Conservation (phyloP, 2,329 filamentous ascomycete species). For the Aspergillus texensis region DNA sequence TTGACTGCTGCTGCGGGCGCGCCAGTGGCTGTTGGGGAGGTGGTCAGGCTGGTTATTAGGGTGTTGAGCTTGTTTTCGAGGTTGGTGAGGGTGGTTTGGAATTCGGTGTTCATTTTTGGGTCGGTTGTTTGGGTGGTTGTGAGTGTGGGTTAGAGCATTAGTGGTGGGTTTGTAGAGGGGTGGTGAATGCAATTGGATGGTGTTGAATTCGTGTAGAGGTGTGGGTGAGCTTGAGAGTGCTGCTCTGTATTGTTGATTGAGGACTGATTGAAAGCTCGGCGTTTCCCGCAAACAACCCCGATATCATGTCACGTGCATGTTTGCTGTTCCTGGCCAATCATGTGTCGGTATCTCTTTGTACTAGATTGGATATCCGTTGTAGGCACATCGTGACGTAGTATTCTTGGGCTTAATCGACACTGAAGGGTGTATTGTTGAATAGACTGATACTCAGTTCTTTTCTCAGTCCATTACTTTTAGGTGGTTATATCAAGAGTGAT, state of each 20-base stretch:
- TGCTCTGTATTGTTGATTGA: background rate
- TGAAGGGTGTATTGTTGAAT: background rate
- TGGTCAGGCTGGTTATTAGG: constrained; percentile 45
- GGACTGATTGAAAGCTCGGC: background rate
- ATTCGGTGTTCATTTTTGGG: constrained; percentile 42
- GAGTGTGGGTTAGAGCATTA: background rate
- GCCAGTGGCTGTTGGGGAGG: constrained; percentile 46
- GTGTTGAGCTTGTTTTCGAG: constrained; percentile 48
- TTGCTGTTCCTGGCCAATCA: background rate
- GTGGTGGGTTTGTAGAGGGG: background rate
- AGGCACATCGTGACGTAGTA: too few species aligned
- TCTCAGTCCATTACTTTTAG: background rate
- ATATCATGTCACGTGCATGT: background rate
- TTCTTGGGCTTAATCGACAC: background rate
- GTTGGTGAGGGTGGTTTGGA: constrained; percentile 42
- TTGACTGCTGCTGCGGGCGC: constrained; percentile 45
- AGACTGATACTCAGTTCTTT: background rate
- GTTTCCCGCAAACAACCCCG: background rate
- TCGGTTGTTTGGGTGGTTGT: background rate
- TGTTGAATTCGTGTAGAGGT: background rate
- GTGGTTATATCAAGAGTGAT: background rate
- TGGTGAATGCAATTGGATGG: background rate
- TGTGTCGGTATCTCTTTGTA: background rate
- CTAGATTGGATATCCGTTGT: background rate
- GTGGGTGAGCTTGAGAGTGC: background rate